Evolutionary conservation across 106 monocot genomes (phyloP), one percentile per base, ranked within the genome.

Genomic region (Triglochin maritima): DNA sequence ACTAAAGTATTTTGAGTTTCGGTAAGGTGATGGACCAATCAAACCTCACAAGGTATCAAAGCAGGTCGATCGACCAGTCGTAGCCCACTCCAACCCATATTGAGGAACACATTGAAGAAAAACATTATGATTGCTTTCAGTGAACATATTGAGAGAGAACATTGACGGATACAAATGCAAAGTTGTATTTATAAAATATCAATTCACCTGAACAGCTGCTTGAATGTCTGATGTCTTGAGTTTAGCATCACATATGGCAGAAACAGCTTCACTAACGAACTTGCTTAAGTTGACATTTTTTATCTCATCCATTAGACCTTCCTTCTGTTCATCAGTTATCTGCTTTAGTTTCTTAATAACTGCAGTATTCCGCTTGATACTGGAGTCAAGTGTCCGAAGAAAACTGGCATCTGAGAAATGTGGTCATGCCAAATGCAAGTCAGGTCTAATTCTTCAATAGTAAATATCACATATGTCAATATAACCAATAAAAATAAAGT

Each of bases 241-340:
- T 72, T 91, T 96, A 7, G 88, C 85, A 54, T 91, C 96, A 77
- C 91, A 91, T 14, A 96, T 96, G 67, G 87, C 85, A 76, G 85
- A 81, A 13, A 86, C 96, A 55, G 96, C 96, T 84, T 96, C 96
- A 72, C 88, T 96, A 74, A 96, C 96, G 79, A 96, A 96, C 75
- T 88, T 96, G 76, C 96, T 96, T 46, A 96, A 80, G 72, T 96
- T 96, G 50, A 96, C 88, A 78, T 78, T 86, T 80, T 75, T 91
- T 50, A 96, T 13, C 54, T 96, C 96, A 71, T 96, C 96, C 57
- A 96, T 80, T 57, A 96, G 71, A 2, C 90, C 80, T 54, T 96
- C 96, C 69, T 75, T 73, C 63, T 84, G 91, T 17, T 96, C 96
- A 59, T 96, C 96, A 70, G 81, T 88, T 76, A 96, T 91, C 50